phyloP scores from a whole-genome alignment of 805 yeast species.

The Schwanniomyces pseudopolymorphus region DNA sequence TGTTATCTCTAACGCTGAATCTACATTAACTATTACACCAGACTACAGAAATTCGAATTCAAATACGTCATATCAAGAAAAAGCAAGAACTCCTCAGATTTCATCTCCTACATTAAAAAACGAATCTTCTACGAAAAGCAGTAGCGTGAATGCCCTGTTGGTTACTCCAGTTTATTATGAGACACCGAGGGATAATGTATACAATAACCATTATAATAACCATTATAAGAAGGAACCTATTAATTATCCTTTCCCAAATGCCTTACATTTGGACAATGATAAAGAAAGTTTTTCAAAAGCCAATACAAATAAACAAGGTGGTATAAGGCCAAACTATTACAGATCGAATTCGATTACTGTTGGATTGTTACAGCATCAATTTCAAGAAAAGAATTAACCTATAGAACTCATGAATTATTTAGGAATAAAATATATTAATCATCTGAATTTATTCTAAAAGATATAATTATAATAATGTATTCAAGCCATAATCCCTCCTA shows the following conservation, averaged over 20 bases:
- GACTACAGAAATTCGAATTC: not conserved
- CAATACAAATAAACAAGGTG: conserved; percentile 14
- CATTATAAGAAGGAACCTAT: conserved; percentile 50
- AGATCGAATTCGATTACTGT: conserved; percentile 42
- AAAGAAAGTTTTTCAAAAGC: conserved; percentile 24
- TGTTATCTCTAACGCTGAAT: conserved; percentile 11
- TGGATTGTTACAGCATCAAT: conserved; percentile 34
- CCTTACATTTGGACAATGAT: conserved; percentile 38
- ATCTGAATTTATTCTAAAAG: not conserved
- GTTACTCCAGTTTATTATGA: conserved; percentile 1
- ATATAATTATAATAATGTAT: not conserved
- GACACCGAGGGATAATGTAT: conserved; percentile 4
- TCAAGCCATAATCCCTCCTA: conserved; percentile 1
- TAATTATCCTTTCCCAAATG: conserved; percentile 38
- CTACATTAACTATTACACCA: conserved; percentile 17
- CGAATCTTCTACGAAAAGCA: conserved; percentile 22
- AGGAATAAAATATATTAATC: not conserved
- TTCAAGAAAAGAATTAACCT: not conserved
- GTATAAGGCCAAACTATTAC: conserved; percentile 25
- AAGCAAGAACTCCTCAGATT: conserved; percentile 10
- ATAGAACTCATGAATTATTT: not conserved
- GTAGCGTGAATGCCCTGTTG: conserved; percentile 3
- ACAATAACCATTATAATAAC: conserved; percentile 35
- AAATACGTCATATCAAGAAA: not conserved
- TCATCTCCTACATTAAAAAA: conserved; percentile 45